Base-by-base conservation (phyloP, 1,284 basidiomycete genomes). In the Malassezia sp. region DNA sequence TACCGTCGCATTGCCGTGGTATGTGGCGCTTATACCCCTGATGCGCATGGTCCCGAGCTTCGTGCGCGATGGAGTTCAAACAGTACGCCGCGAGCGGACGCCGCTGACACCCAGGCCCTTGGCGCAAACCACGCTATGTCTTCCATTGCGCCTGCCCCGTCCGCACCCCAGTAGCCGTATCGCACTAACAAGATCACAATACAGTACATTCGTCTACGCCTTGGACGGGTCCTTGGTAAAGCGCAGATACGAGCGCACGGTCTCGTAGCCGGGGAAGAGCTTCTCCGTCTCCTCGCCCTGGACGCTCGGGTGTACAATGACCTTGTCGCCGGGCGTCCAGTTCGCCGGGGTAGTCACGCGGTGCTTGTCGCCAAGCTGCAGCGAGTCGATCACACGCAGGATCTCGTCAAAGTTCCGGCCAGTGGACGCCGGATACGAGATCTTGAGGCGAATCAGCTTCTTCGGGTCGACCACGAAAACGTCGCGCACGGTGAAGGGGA, bases 301-400 rank as follows among this genome's bases (percentile, higher is more conserved):
- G 39, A 96, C 87, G 7, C 77, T 73, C n/a, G 86, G 84, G 73
- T 95, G 89, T 32, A 99, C 82, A 64, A 99, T 95, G 48, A 96
- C 90, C 67, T 88, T 82, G 14, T 90, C 82, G 36, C 88, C 89
- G 70, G 82, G 81, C 55, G 83, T 79, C 91, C 91, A 96, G 79
- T 95, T 90, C 54, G 85, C 88, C n/a, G 69, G 87, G 72, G 64
- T 79, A 76, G 71, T 71, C 47, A 75, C 60, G 50, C 72, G 71
- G 47, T 63, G 52, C 42, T 52, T 53, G 77, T 96, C 90, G 38
- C 86, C 85, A 52, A 91, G 76, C 72, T 97, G 93, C 47, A 99
- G 80, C 39, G 87, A 81, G 71, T 86, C 83, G 56, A 87, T 74
- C 44, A 80, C 80, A 44, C 90, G 81, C 52, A 93, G 72, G 61